phyloP scores from a whole-genome alignment of 148 eudicot genomes.

The Euryodendron excelsum region DNA sequence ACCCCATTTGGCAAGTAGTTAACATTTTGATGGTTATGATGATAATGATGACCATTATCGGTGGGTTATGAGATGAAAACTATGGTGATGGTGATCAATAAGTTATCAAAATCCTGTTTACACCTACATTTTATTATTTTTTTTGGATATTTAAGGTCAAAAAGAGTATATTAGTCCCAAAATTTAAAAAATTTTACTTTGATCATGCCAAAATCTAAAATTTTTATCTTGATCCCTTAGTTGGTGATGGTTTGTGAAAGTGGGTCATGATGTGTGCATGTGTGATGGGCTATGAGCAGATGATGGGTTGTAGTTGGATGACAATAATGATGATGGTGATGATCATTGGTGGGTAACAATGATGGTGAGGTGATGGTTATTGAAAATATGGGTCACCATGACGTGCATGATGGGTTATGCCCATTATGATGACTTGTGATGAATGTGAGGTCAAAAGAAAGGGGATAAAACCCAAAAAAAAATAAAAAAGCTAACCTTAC shows the following conservation, averaged over 20 bases:
- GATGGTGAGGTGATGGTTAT: constrained; percentile 28
- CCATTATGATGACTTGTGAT: constrained; percentile 10
- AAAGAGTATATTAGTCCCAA: too few relatives aligned
- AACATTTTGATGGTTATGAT: constrained; percentile 30
- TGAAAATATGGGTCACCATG: constrained; percentile 37
- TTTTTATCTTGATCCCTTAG: too few relatives aligned
- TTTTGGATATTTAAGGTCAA: too few relatives aligned
- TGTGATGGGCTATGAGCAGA: neutral
- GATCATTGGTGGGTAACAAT: neutral
- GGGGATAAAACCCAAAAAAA: neutral
- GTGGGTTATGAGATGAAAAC: constrained; percentile 35
- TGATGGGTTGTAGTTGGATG: neutral
- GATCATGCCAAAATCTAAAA: too few relatives aligned
- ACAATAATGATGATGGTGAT: constrained; percentile 9
- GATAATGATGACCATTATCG: constrained; percentile 34
- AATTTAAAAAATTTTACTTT: too few relatives aligned
- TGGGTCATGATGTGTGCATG: constrained; percentile 28
- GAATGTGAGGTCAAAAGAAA: neutral
- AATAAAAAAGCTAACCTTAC: constrained; percentile 46
- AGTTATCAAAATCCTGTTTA: too few relatives aligned
- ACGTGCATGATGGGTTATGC: constrained; percentile 1
- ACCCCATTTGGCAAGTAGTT: neutral
- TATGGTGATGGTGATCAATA: constrained; percentile 35
- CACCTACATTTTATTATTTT: too few relatives aligned
- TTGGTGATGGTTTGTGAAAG: constrained; percentile 28